Evolutionary conservation across 768 basidiomycete species (phyloP), one percentile per base, ranked within the genome.

Genomic region (Kwoniella newhampshirensis): DNA sequence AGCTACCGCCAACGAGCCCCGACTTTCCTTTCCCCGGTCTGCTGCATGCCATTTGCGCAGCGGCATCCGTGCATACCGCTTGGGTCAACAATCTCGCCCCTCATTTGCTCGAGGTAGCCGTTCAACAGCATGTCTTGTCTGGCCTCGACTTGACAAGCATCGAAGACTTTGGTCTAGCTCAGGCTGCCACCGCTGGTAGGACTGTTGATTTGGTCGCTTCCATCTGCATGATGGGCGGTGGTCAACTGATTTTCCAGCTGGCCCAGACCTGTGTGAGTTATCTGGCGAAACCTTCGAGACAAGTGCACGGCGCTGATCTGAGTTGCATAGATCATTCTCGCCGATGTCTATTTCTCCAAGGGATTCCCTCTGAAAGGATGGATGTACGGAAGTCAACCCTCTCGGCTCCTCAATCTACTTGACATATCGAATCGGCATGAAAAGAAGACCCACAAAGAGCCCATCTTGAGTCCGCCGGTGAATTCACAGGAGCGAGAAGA

Each of bases 31-130:
- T 82, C 28, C 71, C 81, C 5, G 81, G 86, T 8, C 76, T 91
- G 37, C 81, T 93, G 0, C 90, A 93, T 69, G 88, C 88, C n/a
- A 87, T 93, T 47, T 90, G 89, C 75, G 89, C 88, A 1, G 80
- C 86, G 32, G 86, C 87, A 15, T 85, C 87, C 55, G 77, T 86
- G 20, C 89, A 89, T 63, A 89, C 87, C 1, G 84, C 85, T 15
- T 85, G 70, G 59, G 74, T 76, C 45, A 65, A 66, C 39, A 67
- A 66, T 3, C 44, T 68, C 26, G 60, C 83, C 2, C 67, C 70
- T 2, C 59, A 68, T 28, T 20, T 51, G 4, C 47, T 67, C n/a
- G 65, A 68, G 30, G 52, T 44, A 17, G 42, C 54, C 28, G 45
- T 64, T 36, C 30, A 57, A 46, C 18, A 54, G 26, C 36, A 63